A percentile compares a stretch with the other conserved stretches of the same genome.
Conservation (phyloP, 73 alveolate species). For the Blepharisma japonicum region DNA sequence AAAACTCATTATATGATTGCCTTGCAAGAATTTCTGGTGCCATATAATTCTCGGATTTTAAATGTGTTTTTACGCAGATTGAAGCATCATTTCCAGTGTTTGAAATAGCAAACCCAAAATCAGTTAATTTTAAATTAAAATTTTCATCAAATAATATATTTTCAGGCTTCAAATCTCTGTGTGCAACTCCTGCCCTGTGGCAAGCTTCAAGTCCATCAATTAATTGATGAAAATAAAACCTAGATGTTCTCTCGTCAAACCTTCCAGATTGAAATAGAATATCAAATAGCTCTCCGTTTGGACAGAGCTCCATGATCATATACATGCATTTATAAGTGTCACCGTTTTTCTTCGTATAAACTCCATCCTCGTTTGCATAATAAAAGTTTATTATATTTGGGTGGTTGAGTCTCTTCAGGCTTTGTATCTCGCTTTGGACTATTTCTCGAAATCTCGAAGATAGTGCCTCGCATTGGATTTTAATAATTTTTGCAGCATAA, state of each 20-base stretch:
- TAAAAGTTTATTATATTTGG: constrained; percentile 48
- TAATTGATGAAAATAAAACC: constrained; percentile 69
- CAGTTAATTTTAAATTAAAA: constrained; percentile 70
- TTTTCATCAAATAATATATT: constrained; percentile 67
- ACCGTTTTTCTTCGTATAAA: constrained; percentile 32
- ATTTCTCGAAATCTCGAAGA: constrained; percentile 36
- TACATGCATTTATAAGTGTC: constrained; percentile 31
- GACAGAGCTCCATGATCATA: constrained; percentile 57
- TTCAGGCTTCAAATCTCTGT: constrained; percentile 94
- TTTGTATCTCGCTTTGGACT: constrained; percentile 50
- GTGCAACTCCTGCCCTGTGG: constrained; percentile 69
- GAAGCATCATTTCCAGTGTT: constrained; percentile 34
- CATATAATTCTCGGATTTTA: constrained; percentile 55
- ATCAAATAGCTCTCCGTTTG: constrained; percentile 70
- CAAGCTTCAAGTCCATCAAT: constrained; percentile 72
- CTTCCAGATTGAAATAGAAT: constrained; percentile 68
- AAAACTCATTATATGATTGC: constrained; percentile 53
- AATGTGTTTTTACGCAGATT: constrained; percentile 31
- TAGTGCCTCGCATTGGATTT: constrained; percentile 37
- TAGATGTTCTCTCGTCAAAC: constrained; percentile 61
- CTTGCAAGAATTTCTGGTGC: constrained; percentile 65
- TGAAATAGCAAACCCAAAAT: constrained; percentile 78
- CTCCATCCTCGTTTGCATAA: constrained; percentile 44
- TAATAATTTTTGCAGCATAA: constrained; percentile 56
- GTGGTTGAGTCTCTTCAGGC: constrained; percentile 53